phyloP scores from a whole-genome alignment of 129 eudicot species.

The Centrapalus pauciflorus region DNA sequence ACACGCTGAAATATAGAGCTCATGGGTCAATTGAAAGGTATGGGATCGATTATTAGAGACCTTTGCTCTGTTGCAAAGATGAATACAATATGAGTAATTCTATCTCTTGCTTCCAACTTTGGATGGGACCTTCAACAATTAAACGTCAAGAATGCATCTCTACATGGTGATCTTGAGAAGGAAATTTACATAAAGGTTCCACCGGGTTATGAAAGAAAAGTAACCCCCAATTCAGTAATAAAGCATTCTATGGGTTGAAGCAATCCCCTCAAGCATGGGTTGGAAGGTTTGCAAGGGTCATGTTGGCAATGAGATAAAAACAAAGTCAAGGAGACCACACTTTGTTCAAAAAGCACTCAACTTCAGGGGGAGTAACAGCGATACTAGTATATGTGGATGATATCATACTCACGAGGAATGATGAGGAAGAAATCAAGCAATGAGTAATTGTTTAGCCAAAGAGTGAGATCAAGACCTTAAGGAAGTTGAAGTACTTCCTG shows the following conservation, averaged over 20 bases:
- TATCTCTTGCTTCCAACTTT: background rate
- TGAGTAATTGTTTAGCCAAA: background rate
- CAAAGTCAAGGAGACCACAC: conserved; percentile 3
- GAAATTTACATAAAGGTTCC: background rate
- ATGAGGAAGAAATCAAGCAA: background rate
- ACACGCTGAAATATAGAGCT: no score
- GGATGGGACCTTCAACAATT: background rate
- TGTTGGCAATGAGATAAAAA: background rate
- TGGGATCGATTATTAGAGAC: background rate
- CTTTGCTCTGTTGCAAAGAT: background rate
- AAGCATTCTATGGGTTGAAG: background rate
- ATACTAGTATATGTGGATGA: background rate
- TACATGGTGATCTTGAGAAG: no score
- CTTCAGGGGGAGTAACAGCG: background rate
- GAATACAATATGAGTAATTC: background rate
- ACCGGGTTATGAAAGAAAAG: background rate
- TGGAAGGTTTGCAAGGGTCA: background rate
- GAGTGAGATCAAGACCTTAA: background rate
- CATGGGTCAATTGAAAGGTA: no score
- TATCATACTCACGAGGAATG: background rate
- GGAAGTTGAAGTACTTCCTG: background rate
- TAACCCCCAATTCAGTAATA: background rate
- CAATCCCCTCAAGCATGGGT: conserved; percentile 4
- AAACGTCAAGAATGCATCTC: no score
- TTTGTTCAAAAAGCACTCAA: background rate